Evolutionary conservation across 2,329 filamentous ascomycete genomes (phyloP).

Genomic region (Claviceps capensis): DNA sequence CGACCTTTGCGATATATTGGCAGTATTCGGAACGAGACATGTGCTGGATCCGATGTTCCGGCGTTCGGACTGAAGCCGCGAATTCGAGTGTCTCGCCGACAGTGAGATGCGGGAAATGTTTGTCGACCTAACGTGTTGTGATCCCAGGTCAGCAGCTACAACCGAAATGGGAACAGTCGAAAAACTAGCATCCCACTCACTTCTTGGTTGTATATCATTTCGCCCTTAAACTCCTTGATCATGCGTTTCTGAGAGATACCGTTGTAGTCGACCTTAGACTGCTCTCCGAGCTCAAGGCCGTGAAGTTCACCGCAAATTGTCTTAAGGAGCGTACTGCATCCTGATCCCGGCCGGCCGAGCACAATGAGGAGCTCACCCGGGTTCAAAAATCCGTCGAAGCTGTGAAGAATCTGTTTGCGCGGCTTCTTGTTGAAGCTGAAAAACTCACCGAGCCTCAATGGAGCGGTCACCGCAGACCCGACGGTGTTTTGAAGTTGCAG

Average conservation of each 20-base stretch:
- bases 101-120: conserved; percentile 66
- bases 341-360: conserved; percentile 50
- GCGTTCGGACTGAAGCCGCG: conserved; percentile 55
- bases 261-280: conserved; percentile 46
- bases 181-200: conserved; percentile 14
- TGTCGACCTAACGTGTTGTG: conserved; percentile 35
- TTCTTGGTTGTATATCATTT: conserved; percentile 64
- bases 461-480: conserved; percentile 41
- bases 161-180: too few relatives aligned
- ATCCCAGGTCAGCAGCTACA: too few relatives aligned
- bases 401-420: conserved; percentile 45
- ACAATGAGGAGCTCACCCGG: conserved; percentile 56
- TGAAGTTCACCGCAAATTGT: conserved; percentile 45
- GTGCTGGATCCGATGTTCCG: conserved; percentile 48
- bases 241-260: conserved; percentile 41
- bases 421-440: conserved; percentile 32
- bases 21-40: conserved; percentile 47
- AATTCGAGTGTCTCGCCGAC: conserved; percentile 64
- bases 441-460: conserved; percentile 41
- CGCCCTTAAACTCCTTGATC: conserved; percentile 47
- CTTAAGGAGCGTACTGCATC: conserved; percentile 52
- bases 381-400: conserved; percentile 50
- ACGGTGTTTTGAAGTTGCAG: conserved; percentile 58
- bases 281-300: conserved; percentile 37
- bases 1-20: conserved; percentile 48